Evolutionary conservation across 306 rosid genomes (phyloP), one percentile per base, ranked within the genome.

Genomic region (Prunus mira): DNA sequence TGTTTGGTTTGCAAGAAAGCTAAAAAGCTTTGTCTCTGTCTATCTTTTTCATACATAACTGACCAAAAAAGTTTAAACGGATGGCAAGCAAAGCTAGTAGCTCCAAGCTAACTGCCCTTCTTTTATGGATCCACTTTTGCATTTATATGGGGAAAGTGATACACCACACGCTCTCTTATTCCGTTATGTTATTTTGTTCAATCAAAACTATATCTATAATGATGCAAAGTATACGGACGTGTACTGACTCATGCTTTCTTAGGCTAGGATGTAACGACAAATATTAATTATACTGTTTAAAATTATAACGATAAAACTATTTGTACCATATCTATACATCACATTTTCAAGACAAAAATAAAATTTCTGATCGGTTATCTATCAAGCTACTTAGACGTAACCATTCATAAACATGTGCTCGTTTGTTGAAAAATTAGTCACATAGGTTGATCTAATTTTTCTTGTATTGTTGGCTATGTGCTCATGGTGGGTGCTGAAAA

Each of bases 1-100:
- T 75, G 76, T 72, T 81, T 80, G 76, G 69, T 86, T 70, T 71
- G 67, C 83, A 65, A 79, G 83, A 78, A 82, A 73, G 70, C 56
- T 69, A 71, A 69, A 38, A 67, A 41, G 71, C 73, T 62, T 25
- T 76, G 73, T 80, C 49, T 73, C 9, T 78, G 19, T 76, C 76
- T 73, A 70, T 80, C 73, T 73, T 80, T 77, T 72, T 50, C 61
- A 52, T 77, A 52, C 43, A 38, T 32, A 83, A 81, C 78, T 62
- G 74, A 69, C 41, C 69, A 68, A 38, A 41, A 69, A 32, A 71
- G 30, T 27, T 28, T 22, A 83, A 85, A 68, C 24, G 52, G 76
- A 46, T 55, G 81, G 77, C 69, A 79, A 79, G 73, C 78, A 74
- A 79, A 73, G 75, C n/a, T 45, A 41, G 50, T 24, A 54, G 57